phyloP scores from a whole-genome alignment of 257 asterid species.

The Solanum virginianum region DNA sequence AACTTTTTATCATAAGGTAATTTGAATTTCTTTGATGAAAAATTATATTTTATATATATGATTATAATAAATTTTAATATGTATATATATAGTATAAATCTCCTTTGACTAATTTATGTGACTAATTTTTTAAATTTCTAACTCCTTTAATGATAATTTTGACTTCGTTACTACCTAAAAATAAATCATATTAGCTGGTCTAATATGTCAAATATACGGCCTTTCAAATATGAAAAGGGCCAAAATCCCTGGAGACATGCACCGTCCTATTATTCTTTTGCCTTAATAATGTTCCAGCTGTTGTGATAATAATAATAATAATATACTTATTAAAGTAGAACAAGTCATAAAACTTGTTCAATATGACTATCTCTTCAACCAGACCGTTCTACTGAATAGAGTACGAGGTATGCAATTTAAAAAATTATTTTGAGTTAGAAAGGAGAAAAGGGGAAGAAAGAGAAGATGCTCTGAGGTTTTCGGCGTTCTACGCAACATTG shows the following conservation, averaged over 20 bases:
- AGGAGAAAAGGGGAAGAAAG: no score
- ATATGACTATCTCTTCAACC: not conserved
- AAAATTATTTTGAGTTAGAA: no score
- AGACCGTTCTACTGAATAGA: not conserved
- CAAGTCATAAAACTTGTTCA: not conserved
- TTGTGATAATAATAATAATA: not conserved
- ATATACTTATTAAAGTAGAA: not conserved
- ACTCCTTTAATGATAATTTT: no score
- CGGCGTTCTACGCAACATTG: not conserved
- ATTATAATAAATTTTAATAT: no score
- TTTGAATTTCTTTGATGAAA: no score
- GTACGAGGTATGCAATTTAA: no score
- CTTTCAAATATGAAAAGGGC: not conserved
- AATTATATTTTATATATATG: no score
- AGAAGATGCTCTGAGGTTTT: no score
- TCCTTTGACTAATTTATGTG: no score
- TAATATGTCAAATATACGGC: not conserved
- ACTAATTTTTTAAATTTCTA: no score
- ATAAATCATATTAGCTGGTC: not conserved
- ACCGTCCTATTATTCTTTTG: not conserved
- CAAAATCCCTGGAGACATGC: not conserved
- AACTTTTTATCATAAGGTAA: no score
- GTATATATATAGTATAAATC: no score
- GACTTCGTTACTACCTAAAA: rapidly evolving
- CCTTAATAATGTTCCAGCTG: not conserved